Evolutionary conservation across 495 filamentous ascomycete genomes (phyloP).

Genomic region (Peziza echinospora): DNA sequence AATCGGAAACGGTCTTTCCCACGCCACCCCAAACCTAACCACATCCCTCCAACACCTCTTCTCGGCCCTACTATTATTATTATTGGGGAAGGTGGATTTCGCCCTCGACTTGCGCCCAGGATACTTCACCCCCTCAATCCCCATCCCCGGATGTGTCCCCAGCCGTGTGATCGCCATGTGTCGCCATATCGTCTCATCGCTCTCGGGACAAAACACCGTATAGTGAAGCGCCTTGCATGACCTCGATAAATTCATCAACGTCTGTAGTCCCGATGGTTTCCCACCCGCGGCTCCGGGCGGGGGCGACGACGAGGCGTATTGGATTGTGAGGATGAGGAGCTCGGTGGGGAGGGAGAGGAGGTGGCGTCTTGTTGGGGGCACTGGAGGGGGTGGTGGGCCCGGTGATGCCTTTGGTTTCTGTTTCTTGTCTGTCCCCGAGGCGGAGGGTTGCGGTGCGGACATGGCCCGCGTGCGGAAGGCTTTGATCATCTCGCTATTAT

Average conservation of each 20-base stretch:
- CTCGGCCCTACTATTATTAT: no score
- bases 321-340: slow-evolving; percentile 16
- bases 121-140: slow-evolving; percentile 15
- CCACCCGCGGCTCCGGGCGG: slow-evolving; percentile 3
- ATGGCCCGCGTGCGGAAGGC: no score
- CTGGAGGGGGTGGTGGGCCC: no score
- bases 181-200: slow-evolving; percentile 16
- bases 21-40: slow-evolving; percentile 13
- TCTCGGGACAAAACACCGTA: slow-evolving; percentile 17
- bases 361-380: background rate
- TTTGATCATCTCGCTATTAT: no score
- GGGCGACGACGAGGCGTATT: slow-evolving; percentile 8
- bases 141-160: slow-evolving; percentile 12
- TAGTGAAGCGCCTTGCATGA: slow-evolving; percentile 16
- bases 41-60: slow-evolving; percentile 18
- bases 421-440: no score
- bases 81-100: no score
- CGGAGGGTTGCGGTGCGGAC: no score
- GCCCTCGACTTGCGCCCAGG: slow-evolving; percentile 4
- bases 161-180: slow-evolving; percentile 9
- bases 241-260: slow-evolving; percentile 12
- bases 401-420: no score
- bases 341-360: slow-evolving; percentile 15
- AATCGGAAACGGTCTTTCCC: slow-evolving; percentile 13
- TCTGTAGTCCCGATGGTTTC: background rate